A percentile compares a stretch with the other conserved stretches of the same genome.
These are phyloP conservation scores for Psilocybe subaeruginosa DNA, from an alignment of 768 basidiomycete species.

Conservation along the genomic window DNA sequence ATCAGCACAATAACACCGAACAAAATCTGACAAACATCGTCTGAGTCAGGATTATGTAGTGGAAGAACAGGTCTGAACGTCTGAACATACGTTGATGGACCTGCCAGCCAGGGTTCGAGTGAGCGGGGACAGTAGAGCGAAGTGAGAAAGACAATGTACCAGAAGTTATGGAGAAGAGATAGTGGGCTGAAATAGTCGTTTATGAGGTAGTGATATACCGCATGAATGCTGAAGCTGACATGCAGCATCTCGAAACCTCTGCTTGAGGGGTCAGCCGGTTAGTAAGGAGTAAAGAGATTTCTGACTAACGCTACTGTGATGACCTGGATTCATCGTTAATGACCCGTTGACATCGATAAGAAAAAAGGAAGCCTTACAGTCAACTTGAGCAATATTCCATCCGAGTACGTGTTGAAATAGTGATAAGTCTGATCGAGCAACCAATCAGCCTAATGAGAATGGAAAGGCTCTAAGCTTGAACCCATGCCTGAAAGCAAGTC, in stretches of 20 bases:
- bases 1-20: constrained; percentile 1
- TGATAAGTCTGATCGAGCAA: background rate
- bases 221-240: constrained; percentile 8
- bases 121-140: too few relatives aligned
- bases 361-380: background rate
- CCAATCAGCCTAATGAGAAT: background rate
- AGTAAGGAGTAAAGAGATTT: background rate
- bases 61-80: background rate
- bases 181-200: constrained; percentile 1
- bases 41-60: background rate
- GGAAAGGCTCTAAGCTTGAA: background rate
- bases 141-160: background rate
- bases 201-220: constrained; percentile 7
- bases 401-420: constrained; percentile 8
- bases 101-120: background rate
- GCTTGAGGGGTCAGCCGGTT: background rate
- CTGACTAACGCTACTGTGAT: background rate
- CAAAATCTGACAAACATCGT: background rate
- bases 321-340: background rate
- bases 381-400: background rate
- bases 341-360: too few relatives aligned
- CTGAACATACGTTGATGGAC: constrained; percentile 2
- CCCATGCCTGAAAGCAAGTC: constrained; percentile 5
- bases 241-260: constrained; percentile 4
- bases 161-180: constrained; percentile 3